Evolutionary conservation across 352 stramenopile genomes (phyloP), one percentile per base, ranked within the genome.

Genomic region (Pythium scleroteichum): DNA sequence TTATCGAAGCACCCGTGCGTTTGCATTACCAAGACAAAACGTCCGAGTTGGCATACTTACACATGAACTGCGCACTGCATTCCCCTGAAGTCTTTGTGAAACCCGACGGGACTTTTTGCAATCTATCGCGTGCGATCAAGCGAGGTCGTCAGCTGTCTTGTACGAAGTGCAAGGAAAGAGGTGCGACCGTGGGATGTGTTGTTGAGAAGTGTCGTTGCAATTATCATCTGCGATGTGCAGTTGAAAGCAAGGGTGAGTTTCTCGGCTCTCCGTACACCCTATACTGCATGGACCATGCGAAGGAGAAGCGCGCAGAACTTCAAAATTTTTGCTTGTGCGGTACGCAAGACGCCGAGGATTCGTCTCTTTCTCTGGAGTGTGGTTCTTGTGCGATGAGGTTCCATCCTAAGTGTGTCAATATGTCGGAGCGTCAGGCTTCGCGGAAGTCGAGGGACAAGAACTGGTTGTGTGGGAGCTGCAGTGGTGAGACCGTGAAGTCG

Each of bases 51-150:
- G 85, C 87, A 52, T 78, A 85, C 61, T 73, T 94, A 23, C 85
- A 95, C 66, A 75, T 94, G 56, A 93, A 95, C 55, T 94, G 82
- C 39, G 82, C 84, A 42, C 57, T 92, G 4, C 85, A 95, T 46
- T 92, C 86, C 0, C 80, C 82, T 22, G 82, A 92, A 53, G 84
- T 93, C 29, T 94, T 88, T 47, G 82, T 94, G 16, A 90, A 94
- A 54, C 68, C 76, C 14, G 78, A 94, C 50, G 81, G 82, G 33
- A 78, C 86, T n/a, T 92, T 92, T 47, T 90, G 84, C 67, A 90
- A 92, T 47, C 57, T 94, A 27, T 71, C 77, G 0, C 84, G 84
- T 54, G 82, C 85, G 17, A 76, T 94, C 41, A 92, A 92, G 55
- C 77, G 82, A 19, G 82, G 83, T n/a, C 78, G 83, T 4, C 82